Evolutionary conservation across 2,329 filamentous ascomycete genomes (phyloP).

Genomic region (Coleophoma eucalyptorum): DNA sequence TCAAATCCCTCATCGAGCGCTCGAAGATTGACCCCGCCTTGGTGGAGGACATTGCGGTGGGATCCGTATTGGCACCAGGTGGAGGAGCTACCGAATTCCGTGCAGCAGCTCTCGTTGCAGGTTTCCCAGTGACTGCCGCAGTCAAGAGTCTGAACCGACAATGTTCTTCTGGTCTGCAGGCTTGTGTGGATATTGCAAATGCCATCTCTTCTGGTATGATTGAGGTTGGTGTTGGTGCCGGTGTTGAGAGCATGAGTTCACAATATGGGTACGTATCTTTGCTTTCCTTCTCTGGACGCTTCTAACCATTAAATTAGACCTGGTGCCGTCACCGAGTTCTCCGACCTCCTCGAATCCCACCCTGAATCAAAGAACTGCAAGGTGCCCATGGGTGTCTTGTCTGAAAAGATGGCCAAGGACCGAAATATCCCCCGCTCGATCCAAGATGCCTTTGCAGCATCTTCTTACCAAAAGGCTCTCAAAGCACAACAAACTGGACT

Average conservation of each 20-base stretch:
- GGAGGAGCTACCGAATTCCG: constrained; percentile 97
- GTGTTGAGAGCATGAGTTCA: constrained; percentile 92
- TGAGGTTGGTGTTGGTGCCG: constrained; percentile 88
- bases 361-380: constrained; percentile 91
- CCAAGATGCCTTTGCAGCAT: constrained; percentile 93
- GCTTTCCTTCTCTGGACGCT: neutral
- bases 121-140: constrained; percentile 82
- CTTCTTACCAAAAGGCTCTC: constrained; percentile 85
- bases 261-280: constrained; percentile 72
- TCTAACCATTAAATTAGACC: constrained; percentile 45
- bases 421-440: constrained; percentile 64
- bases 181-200: constrained; percentile 91
- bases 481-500: constrained; percentile 84
- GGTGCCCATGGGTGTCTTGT: constrained; percentile 92
- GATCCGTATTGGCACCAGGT: constrained; percentile 85
- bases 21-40: constrained; percentile 84
- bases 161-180: constrained; percentile 90
- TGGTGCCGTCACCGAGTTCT: constrained; percentile 86
- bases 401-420: constrained; percentile 92
- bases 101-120: constrained; percentile 83
- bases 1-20: constrained; percentile 76
- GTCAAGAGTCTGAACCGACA: constrained; percentile 89
- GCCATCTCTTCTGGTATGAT: constrained; percentile 91
- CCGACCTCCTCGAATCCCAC: constrained; percentile 78
- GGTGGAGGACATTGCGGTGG: constrained; percentile 91